A percentile compares a stretch with the other conserved stretches of the same genome.
phyloP scores from a whole-genome alignment of 495 filamentous ascomycete genomes.

The Chlorociboria aeruginascens region DNA sequence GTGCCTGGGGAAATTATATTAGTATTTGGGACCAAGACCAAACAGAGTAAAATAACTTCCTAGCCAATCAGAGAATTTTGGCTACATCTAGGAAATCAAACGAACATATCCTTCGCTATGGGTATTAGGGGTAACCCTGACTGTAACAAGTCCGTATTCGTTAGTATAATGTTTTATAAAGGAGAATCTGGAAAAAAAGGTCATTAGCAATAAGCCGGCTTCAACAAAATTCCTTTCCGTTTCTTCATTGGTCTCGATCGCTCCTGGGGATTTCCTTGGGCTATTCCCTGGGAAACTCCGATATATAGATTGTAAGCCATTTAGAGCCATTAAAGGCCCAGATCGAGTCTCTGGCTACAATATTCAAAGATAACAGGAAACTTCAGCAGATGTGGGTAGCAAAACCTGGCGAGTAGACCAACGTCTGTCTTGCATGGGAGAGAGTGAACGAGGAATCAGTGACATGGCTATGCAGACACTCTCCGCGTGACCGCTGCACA shows the following conservation, averaged over 20 bases:
- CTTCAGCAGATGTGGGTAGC: slow-evolving; percentile 4
- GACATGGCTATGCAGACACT: too few species aligned
- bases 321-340: slow-evolving; percentile 6
- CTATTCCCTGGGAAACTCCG: slow-evolving; percentile 1
- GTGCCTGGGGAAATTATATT: not conserved
- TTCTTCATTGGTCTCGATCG: not conserved
- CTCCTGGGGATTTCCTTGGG: slow-evolving; percentile 8
- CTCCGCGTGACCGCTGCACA: too few species aligned
- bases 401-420: slow-evolving; percentile 8
- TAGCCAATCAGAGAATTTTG: not conserved
- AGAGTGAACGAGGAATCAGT: slow-evolving; percentile 6
- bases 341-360: slow-evolving; percentile 2
- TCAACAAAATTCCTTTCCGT: slow-evolving; percentile 3
- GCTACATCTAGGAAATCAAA: slow-evolving; percentile 4
- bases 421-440: slow-evolving; percentile 7
- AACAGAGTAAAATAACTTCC: not conserved
- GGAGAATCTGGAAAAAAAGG: not conserved
- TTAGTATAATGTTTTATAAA: slow-evolving; percentile 3
- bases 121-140: slow-evolving; percentile 1
- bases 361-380: not conserved
- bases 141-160: slow-evolving; percentile 3
- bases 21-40: not conserved
- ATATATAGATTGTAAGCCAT: slow-evolving; percentile 5
- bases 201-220: not conserved
- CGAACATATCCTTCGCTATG: slow-evolving; percentile 2